Evolutionary conservation across 1,284 basidiomycete species (phyloP).

Genomic region (Puccinia triticina): DNA sequence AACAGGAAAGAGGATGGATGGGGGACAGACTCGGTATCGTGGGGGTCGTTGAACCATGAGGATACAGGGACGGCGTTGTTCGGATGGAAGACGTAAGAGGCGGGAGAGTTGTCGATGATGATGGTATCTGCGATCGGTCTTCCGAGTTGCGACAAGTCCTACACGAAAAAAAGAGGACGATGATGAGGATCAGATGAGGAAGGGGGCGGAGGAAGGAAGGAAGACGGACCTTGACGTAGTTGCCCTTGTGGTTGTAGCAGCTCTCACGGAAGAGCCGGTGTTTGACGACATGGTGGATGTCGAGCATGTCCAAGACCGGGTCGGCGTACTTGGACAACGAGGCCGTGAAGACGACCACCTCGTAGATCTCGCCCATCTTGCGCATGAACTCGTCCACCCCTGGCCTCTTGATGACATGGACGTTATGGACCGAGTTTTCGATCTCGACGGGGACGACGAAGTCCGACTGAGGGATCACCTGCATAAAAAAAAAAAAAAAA

Average conservation of each 20-base stretch:
- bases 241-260: slow-evolving; percentile 98
- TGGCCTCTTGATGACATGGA: slow-evolving; percentile 98
- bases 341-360: slow-evolving; percentile 97
- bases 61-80: slow-evolving; percentile 99
- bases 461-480: slow-evolving; percentile 94
- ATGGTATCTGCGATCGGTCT: slow-evolving; percentile 89
- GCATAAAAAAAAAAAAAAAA: slow-evolving; percentile 39
- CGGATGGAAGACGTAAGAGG: slow-evolving; percentile 98
- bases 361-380: slow-evolving; percentile 96
- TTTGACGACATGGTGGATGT: slow-evolving; percentile 86
- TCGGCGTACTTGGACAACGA: slow-evolving; percentile 99
- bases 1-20: slow-evolving; percentile 44
- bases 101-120: slow-evolving; percentile 98
- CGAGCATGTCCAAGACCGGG: slow-evolving; percentile 94
- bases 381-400: slow-evolving; percentile 96
- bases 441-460: slow-evolving; percentile 99
- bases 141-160: slow-evolving; percentile 96
- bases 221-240: slow-evolving; percentile 86
- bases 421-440: slow-evolving; percentile 95
- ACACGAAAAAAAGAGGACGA: slow-evolving; percentile 31
- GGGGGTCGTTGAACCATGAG: slow-evolving; percentile 86
- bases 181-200: not conserved
- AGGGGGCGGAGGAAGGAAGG: not conserved
- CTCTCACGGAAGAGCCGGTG: slow-evolving; percentile 96
- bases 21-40: slow-evolving; percentile 45